Evolutionary conservation across 768 basidiomycete genomes (phyloP), one percentile per base, ranked within the genome.

Genomic region (Lactarius pseudohatsudake): DNA sequence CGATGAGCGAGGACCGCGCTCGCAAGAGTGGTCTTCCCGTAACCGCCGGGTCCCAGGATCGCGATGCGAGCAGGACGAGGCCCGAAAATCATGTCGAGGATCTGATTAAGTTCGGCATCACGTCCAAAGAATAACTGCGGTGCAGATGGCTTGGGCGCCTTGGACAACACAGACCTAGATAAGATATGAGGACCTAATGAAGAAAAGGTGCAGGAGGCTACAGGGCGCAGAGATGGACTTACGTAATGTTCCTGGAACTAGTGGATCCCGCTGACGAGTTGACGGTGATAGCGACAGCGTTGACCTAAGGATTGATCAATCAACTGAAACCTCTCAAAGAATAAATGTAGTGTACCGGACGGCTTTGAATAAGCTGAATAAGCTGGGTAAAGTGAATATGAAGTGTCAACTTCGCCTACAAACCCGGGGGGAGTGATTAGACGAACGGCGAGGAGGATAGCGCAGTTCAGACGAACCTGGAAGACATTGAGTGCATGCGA

Each of bases 11-110:
- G 71, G n/a, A 78, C 72, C 2, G 75, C 74, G 4, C 77, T 69
- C 2, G 79, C 77, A 28, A 76, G 63, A 4, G 77, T 73, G 6
- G 79, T 79, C 64, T 80, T 80, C 15, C 79, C 78, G 67, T 79
- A 79, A 22, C 79, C 79, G 10, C 78, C 79, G 5, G 61, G 28
- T 22, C 50, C 50, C 26, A 53, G 15, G 50, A 53, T n/a, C 72
- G 53, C 62, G 32, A 55, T 28, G 34, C 56, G 38, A 40, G 56
- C 56, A 18, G 63, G 63, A 30, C 34, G 43, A 15, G 41, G 13
- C 15, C 60, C 28, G 26, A 56, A 30, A 40, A 55, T 6, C 53
- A 50, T 18, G 18, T 63, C 54, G n/a, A 64, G 18, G 40, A 64
- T 64, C 56, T 57, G 43, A 16, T 26, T 10, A 9, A 64, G 18